Conservation (phyloP, 2,329 filamentous ascomycete species). For the Hypocreales sp. region DNA sequence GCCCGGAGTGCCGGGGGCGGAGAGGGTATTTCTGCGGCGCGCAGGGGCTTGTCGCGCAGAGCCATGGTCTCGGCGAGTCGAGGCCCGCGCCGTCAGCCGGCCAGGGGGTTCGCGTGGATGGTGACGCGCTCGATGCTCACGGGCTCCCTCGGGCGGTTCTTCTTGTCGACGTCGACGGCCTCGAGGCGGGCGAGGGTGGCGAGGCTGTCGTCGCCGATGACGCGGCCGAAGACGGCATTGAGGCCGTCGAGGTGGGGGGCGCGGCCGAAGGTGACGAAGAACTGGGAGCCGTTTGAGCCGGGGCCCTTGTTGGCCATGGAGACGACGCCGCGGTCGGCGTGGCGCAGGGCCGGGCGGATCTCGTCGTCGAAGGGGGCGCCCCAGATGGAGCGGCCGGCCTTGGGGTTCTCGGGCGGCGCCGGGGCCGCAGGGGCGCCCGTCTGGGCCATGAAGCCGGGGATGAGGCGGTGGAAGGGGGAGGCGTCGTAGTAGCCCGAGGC, state of each 20-base stretch:
- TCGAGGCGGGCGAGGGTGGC: constrained; percentile 58
- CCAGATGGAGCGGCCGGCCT: constrained; percentile 60
- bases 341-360: constrained; percentile 53
- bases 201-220: constrained; percentile 49
- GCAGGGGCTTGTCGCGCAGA: too few relatives aligned
- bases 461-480: constrained; percentile 67
- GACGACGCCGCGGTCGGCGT: constrained; percentile 53
- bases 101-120: constrained; percentile 68
- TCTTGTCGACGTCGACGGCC: constrained; percentile 58
- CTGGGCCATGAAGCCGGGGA: constrained; percentile 70
- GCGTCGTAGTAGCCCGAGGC: constrained; percentile 62
- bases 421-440: constrained; percentile 47
- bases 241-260: constrained; percentile 70
- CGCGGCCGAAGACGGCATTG: constrained; percentile 70
- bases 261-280: constrained; percentile 66
- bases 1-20: too few relatives aligned
- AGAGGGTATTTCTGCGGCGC: too few relatives aligned
- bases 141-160: constrained; percentile 54
- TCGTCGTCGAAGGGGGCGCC: constrained; percentile 64
- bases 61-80: too few relatives aligned
- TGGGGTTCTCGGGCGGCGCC: constrained; percentile 39
- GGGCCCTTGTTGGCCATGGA: constrained; percentile 71
- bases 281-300: constrained; percentile 62
- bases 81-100: constrained; percentile 34
- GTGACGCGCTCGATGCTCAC: constrained; percentile 54